Evolutionary conservation across 257 asterid species (phyloP), one percentile per base, ranked within the genome.

Genomic region (Galeopsis tetrahit): DNA sequence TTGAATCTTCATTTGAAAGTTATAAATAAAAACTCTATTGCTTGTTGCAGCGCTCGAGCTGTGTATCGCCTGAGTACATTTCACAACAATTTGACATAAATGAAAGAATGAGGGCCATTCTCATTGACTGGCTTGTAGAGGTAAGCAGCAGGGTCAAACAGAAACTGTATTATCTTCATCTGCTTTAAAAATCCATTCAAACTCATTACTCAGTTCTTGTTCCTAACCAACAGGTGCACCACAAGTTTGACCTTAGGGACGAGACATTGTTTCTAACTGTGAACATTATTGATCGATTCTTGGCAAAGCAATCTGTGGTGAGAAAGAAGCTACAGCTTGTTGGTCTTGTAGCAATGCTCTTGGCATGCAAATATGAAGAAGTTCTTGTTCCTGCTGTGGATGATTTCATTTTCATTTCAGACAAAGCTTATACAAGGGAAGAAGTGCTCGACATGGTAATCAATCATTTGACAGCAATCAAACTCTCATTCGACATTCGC

Each of bases 121-220:
- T 94, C 5, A 83, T 94, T 36, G 97, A 94, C 72, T 94, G 98
- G 98, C 87, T 94, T 72, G 85, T 89, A 17, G 96, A 91, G 97
- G 98, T 93, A 80, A 15, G 4, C 60, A 15, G 15, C 7, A 0
- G 4, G n/a, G 13, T 7, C 13, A 17, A 17, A 28, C 35, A 55
- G 61, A 55, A 55, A 55, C 35, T 7, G 9, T 55, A 15, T 14
- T 4, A 21, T 21, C 13, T 49, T 49, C 56, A 49, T 49, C 56
- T 49, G 28, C 56, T 49, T 49, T 21, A 4, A 49, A 49, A 17
- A 6, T 55, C 35, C 9, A 21, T 15, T 53, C 15, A 1, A 15
- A 53, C 33, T 53, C 59, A 53, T 21, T 15, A 21, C 9, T 55
- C 13, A 7, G 5, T 53, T 53, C 8, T 53, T 53, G 35, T 53